A percentile compares a stretch with the other conserved stretches of the same genome.
These are phyloP conservation scores for Starmerella bacillaris DNA, from an alignment of 805 yeast genomes.

Conservation along the genomic window DNA sequence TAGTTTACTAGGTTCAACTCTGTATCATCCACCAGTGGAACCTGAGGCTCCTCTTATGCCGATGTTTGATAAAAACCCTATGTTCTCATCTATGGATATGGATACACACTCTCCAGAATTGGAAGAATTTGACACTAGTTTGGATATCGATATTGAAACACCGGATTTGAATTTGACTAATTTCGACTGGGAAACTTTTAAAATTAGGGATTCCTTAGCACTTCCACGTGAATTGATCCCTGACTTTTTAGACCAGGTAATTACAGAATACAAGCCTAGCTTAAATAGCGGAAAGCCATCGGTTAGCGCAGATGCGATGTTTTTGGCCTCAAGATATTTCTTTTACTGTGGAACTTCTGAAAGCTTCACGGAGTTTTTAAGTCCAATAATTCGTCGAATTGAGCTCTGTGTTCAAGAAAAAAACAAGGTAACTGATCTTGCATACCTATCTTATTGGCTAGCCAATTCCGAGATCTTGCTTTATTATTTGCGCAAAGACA, in stretches of 20 bases:
- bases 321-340: constrained; percentile 26
- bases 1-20: background rate
- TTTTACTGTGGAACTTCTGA: constrained; percentile 21
- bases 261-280: constrained; percentile 23
- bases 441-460: constrained; percentile 64
- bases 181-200: constrained; percentile 27
- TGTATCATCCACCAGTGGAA: no score
- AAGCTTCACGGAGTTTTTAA: constrained; percentile 16
- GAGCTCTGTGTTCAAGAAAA: constrained; percentile 20
- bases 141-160: no score
- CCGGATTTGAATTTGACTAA: no score
- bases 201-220: constrained; percentile 27
- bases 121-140: no score
- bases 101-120: no score
- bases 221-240: constrained; percentile 25
- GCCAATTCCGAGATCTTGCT: constrained; percentile 59
- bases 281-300: constrained; percentile 25
- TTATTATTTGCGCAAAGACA: constrained; percentile 56
- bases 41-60: no score
- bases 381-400: constrained; percentile 23
- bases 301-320: constrained; percentile 28
- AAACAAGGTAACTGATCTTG: constrained; percentile 21
- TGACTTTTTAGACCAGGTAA: constrained; percentile 23
- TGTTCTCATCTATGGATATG: no score
- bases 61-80: no score